Percentiles rank a stretch among this genome's conserved stretches.
These are phyloP conservation scores for Skeletonema menzelii DNA, from an alignment of 108 stramenopile genomes.

Conservation along the genomic window DNA sequence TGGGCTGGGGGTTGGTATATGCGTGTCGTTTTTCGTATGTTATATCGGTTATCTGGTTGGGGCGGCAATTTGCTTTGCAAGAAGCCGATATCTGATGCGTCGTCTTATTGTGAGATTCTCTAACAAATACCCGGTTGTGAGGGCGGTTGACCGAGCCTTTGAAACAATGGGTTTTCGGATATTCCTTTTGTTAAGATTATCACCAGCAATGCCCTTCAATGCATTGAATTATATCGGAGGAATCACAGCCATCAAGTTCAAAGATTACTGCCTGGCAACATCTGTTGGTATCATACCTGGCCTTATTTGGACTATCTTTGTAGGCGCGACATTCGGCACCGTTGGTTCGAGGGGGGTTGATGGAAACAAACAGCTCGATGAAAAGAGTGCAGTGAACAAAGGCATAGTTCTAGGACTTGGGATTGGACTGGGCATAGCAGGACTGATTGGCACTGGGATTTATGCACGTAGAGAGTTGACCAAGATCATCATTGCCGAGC, in stretches of 20 bases:
- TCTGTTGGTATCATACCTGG: slow-evolving; percentile 37
- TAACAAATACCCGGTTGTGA: slow-evolving; percentile 44
- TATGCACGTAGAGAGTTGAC: slow-evolving; percentile 42
- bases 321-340: slow-evolving; percentile 43
- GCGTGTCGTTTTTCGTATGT: slow-evolving; percentile 38
- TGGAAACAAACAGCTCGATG: slow-evolving; percentile 34
- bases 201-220: slow-evolving; percentile 50
- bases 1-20: slow-evolving; percentile 28
- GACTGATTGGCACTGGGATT: slow-evolving; percentile 38
- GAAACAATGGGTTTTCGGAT: slow-evolving; percentile 46
- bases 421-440: slow-evolving; percentile 29
- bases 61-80: slow-evolving; percentile 39
- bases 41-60: slow-evolving; percentile 35
- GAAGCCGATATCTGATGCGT: slow-evolving; percentile 42
- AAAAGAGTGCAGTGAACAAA: slow-evolving; percentile 18
- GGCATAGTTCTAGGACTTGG: slow-evolving; percentile 38
- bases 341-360: slow-evolving; percentile 23
- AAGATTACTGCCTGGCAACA: slow-evolving; percentile 34
- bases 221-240: slow-evolving; percentile 54
- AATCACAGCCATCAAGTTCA: slow-evolving; percentile 35
- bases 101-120: slow-evolving; percentile 34
- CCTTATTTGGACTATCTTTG: slow-evolving; percentile 41
- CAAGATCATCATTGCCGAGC: slow-evolving; percentile 43
- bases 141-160: slow-evolving; percentile 47
- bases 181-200: slow-evolving; percentile 38